Percentiles rank a stretch among this genome's conserved stretches.
phyloP scores from a whole-genome alignment of 2,329 filamentous ascomycete species.

The Claviceps pazoutovae region DNA sequence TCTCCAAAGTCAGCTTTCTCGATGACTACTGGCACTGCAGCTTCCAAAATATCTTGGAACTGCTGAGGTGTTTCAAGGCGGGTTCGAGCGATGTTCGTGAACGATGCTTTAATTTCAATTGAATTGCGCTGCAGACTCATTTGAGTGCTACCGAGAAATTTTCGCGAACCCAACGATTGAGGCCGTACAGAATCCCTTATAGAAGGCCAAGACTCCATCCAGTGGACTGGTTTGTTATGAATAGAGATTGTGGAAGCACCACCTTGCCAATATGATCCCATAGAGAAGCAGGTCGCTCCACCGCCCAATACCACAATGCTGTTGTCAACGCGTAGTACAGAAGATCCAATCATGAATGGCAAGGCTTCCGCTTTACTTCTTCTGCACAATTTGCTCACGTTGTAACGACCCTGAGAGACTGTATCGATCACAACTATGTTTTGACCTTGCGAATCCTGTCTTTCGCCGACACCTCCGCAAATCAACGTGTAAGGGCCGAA shows the following conservation, averaged over 20 bases:
- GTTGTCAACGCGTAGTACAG: conserved; percentile 32
- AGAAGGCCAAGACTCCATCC: background rate
- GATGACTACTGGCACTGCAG: conserved; percentile 45
- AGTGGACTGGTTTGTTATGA: background rate
- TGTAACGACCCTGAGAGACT: conserved; percentile 21
- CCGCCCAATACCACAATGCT: conserved; percentile 57
- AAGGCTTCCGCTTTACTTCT: conserved; percentile 4
- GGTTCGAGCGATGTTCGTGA: conserved; percentile 34
- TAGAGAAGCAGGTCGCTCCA: conserved; percentile 79
- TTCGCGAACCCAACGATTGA: conserved; percentile 16
- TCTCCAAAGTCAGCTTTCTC: conserved; percentile 50
- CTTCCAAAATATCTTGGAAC: conserved; percentile 45
- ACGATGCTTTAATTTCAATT: conserved; percentile 6
- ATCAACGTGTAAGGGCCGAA: conserved; percentile 12
- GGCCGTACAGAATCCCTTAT: conserved; percentile 1
- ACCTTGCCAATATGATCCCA: conserved; percentile 73
- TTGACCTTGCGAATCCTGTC: conserved; percentile 15
- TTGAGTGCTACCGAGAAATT: conserved; percentile 8
- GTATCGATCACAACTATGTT: conserved; percentile 13
- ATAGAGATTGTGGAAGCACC: conserved; percentile 33
- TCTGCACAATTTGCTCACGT: conserved; percentile 4
- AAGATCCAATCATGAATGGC: conserved; percentile 61
- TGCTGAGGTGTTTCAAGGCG: conserved; percentile 36
- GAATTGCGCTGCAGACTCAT: background rate
- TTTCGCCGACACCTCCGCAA: conserved; percentile 21